phyloP scores from a whole-genome alignment of 2,329 filamentous ascomycete species.

The Fusarium annulatum region DNA sequence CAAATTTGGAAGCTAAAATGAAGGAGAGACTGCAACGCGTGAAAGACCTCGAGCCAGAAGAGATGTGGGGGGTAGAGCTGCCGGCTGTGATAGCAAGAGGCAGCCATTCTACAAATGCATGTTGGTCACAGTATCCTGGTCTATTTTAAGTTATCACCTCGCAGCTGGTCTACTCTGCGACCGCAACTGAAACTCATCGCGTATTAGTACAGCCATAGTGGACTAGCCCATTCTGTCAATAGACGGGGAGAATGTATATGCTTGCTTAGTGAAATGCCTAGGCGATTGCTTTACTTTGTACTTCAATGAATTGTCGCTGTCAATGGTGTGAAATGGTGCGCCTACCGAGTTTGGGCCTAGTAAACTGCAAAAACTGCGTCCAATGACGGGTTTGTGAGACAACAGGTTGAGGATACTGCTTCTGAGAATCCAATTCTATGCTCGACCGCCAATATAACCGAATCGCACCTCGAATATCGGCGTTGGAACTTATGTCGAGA shows the following conservation, averaged over 20 bases:
- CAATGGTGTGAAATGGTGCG: background rate
- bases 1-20: background rate
- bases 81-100: background rate
- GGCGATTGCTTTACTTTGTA: background rate
- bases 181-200: background rate
- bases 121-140: slow-evolving; percentile 26
- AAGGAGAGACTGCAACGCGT: rapidly evolving
- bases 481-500: background rate
- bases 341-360: background rate
- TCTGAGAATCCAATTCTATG: background rate
- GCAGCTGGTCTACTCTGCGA: background rate
- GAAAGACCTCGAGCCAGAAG: background rate
- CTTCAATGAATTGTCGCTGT: background rate
- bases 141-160: background rate
- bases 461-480: background rate
- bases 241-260: background rate
- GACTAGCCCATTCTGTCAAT: background rate
- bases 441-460: rapidly evolving
- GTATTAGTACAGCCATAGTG: background rate
- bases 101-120: slow-evolving; percentile 1
- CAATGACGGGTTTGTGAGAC: background rate
- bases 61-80: background rate
- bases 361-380: background rate
- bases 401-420: rapidly evolving
- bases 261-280: background rate